Evolutionary conservation across 352 stramenopile genomes (phyloP), one percentile per base, ranked within the genome.

Genomic region (Paralagenidium karlingii): DNA sequence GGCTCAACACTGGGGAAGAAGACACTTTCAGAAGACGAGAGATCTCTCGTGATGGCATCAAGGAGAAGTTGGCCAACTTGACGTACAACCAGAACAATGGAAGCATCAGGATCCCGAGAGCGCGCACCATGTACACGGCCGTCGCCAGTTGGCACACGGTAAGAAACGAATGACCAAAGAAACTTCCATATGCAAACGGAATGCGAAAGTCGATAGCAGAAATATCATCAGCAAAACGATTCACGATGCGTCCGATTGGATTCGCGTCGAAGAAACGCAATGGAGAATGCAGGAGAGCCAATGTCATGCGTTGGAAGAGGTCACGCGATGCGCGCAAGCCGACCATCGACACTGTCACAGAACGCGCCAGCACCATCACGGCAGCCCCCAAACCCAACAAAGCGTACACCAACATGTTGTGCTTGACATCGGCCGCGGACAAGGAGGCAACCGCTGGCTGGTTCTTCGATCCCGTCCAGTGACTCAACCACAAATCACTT

Each of bases 231-330:
- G 64, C 60, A 59, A 95, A 97, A 10, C 90, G 68, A 43, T 90
- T 94, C 9, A 96, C 26, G 38, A 96, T 84, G 38, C 83, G 61
- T 1, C 85, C 83, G 18, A 91, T 62, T 5, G 86, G 89, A 42
- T 89, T 95, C 5, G 63, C 73, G 49, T 96, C 83, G 51, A 96
- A 96, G 56, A 96, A 96, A 3, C 68, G 51, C 26, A 96, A 69
- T 5, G 87, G 84, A 13, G 87, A 85, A 30, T 64, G 58, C 15
- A 97, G 46, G 12, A 96, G 68, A 18, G 68, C 69, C 16, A 66
- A 38, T 9, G 83, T 94, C 49, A 96, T 74, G 24, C 68, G 53
- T 36, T 96, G 60, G 45, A 97, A 94, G 6, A 97, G 51, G 13
- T 58, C 59, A 15, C 64, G 48, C 1, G 68, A 59, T 1, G 47